phyloP scores from a whole-genome alignment of 75 land plant species.

The Picea sitchensis region DNA sequence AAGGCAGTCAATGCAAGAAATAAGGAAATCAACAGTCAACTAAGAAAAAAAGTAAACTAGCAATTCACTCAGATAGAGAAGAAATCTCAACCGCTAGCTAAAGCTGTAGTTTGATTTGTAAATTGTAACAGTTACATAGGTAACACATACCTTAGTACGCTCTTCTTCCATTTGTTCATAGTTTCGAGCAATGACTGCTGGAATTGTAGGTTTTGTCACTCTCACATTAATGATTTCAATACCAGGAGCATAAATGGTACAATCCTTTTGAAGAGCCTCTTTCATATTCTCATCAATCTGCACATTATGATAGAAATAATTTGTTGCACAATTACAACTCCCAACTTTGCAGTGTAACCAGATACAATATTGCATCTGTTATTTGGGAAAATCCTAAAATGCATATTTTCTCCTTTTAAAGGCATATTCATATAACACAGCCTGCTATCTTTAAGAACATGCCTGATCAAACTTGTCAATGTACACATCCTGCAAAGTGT shows the following conservation, averaged over 20 bases:
- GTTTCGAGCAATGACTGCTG: constrained; percentile 43
- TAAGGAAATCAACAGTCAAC: too few relatives aligned
- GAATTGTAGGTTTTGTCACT: constrained; percentile 54
- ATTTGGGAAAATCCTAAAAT: neutral
- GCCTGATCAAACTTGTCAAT: constrained; percentile 62
- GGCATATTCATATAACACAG: neutral
- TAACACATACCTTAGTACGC: constrained; percentile 41
- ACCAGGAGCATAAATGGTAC: constrained; percentile 61
- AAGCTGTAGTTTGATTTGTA: too few relatives aligned
- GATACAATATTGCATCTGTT: neutral
- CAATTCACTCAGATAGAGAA: too few relatives aligned
- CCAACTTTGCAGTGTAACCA: neutral
- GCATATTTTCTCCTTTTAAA: neutral
- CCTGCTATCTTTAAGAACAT: neutral
- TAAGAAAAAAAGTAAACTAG: too few relatives aligned
- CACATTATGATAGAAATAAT: neutral
- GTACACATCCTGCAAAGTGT: constrained; percentile 51
- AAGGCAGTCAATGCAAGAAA: too few relatives aligned
- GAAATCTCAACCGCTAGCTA: too few relatives aligned
- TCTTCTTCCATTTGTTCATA: constrained; percentile 60
- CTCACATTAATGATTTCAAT: constrained; percentile 51
- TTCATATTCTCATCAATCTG: constrained; percentile 64
- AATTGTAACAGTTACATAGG: too few relatives aligned
- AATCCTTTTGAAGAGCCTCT: constrained; percentile 53
- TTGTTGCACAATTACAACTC: neutral